Evolutionary conservation across 1,139 yeast species (phyloP), one percentile per base, ranked within the genome.

Genomic region (Lodderomyces oxycetoniae): DNA sequence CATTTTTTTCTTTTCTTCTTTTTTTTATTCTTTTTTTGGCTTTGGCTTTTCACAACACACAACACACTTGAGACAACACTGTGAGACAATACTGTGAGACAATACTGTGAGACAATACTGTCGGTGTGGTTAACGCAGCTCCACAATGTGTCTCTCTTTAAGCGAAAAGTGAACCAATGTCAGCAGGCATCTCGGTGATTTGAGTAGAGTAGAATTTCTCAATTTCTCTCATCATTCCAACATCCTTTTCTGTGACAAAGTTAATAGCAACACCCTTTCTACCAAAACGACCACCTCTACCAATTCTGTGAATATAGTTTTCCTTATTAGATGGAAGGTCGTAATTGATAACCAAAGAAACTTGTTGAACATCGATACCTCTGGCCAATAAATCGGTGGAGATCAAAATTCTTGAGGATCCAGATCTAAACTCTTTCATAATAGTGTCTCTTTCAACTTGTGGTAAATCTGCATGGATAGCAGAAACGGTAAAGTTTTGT

Each of bases 341-440:
- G 59, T 87, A 91, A 61, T 89, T 91, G 35, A 91, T 83, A 17
- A 91, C 98, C 38, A 89, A 65, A 0, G 96, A 86, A n/a, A 89
- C 95, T 55, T 89, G 96, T 61, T 89, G 98, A 17, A 89, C 97
- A 58, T 89, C 97, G 37, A 89, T 89, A 34, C 98, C 98, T 55
- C 97, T 71, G 1, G 98, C 97, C 95, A 96, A 88, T 30, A 91
- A 93, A 58, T 91, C 97, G 4, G 98, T 91, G 16, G 96, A 85
- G 29, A 91, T 88, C 40, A 91, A 63, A 7, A 91, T 95, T 38
- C 97, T 70, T 5, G 88, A 79, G 45, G 74, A 75, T 0, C 91
- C 91, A 17, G 79, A 61, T 45, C 93, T 65, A 57, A 83, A 83
- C 52, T 88, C 96, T 49, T 76, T 77, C 97, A 91, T 91, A 42